Conservation (phyloP, 2,329 filamentous ascomycete species). For the Chaetothyriales sp. region DNA sequence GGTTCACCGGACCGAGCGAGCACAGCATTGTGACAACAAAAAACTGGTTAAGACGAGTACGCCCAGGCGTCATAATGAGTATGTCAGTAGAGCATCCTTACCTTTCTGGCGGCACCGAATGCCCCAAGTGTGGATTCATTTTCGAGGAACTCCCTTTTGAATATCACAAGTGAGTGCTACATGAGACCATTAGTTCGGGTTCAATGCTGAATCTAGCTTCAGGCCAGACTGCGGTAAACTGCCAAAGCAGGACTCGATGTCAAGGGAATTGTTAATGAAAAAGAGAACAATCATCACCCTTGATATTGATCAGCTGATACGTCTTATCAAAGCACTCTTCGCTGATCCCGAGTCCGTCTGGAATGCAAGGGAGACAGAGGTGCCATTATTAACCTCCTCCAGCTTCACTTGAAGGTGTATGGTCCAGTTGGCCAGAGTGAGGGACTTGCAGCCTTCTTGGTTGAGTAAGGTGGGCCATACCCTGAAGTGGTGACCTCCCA, state of each 20-base stretch:
- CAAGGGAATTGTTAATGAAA: not conserved
- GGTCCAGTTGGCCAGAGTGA: not conserved
- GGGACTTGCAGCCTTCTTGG: not conserved
- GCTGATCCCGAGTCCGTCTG: not conserved
- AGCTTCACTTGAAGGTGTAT: not conserved
- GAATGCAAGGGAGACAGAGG: not conserved
- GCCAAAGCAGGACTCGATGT: not conserved
- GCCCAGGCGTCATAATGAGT: not conserved
- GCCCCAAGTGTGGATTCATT: not conserved
- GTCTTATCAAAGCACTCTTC: not conserved
- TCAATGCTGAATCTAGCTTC: not conserved
- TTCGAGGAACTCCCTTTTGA: not conserved
- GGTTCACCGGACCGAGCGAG: not conserved
- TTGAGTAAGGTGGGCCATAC: not conserved
- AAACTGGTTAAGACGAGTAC: not conserved
- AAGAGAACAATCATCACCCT: not conserved
- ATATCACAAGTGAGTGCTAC: not conserved
- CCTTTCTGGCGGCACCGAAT: not conserved
- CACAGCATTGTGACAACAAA: not conserved
- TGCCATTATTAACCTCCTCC: no score
- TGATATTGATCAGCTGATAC: not conserved
- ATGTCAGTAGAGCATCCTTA: not conserved
- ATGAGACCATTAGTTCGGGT: not conserved
- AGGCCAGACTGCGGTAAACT: not conserved
- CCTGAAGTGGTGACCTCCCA: not conserved